Evolutionary conservation across 768 basidiomycete species (phyloP).

Genomic region (Sporobolomyces pararoseus): DNA sequence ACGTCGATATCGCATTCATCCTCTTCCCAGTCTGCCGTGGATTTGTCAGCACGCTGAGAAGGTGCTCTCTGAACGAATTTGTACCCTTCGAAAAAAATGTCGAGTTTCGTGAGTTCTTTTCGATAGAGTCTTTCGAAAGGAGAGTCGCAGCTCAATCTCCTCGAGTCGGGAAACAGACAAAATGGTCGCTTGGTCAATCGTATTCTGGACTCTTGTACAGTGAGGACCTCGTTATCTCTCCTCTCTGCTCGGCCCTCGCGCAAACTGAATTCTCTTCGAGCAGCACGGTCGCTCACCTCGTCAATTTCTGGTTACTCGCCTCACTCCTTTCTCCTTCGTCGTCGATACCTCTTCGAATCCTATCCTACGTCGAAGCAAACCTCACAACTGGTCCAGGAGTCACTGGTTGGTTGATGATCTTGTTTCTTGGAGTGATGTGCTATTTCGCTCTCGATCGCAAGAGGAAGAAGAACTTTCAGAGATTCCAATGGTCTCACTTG

Average conservation of each 20-base stretch:
- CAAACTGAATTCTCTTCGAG: background rate
- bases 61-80: slow-evolving; percentile 75
- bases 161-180: slow-evolving; percentile 56
- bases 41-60: slow-evolving; percentile 82
- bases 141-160: slow-evolving; percentile 18
- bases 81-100: slow-evolving; percentile 94
- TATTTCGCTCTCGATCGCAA: slow-evolving; percentile 76
- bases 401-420: slow-evolving; percentile 52
- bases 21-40: slow-evolving; percentile 92
- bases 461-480: slow-evolving; percentile 62
- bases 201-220: slow-evolving; percentile 70
- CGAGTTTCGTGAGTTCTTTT: slow-evolving; percentile 57
- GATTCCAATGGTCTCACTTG: slow-evolving; percentile 60
- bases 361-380: slow-evolving; percentile 72
- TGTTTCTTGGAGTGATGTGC: slow-evolving; percentile 69
- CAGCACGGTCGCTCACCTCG: slow-evolving; percentile 51
- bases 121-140: background rate
- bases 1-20: slow-evolving; percentile 88
- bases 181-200: slow-evolving; percentile 84
- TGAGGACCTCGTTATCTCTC: slow-evolving; percentile 38
- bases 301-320: slow-evolving; percentile 59
- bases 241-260: background rate
- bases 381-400: slow-evolving; percentile 59
- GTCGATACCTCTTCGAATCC: slow-evolving; percentile 56
- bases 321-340: slow-evolving; percentile 56